Evolutionary conservation across 805 yeast species (phyloP), one percentile per base, ranked within the genome.

Genomic region (Kuraishia floccosa): DNA sequence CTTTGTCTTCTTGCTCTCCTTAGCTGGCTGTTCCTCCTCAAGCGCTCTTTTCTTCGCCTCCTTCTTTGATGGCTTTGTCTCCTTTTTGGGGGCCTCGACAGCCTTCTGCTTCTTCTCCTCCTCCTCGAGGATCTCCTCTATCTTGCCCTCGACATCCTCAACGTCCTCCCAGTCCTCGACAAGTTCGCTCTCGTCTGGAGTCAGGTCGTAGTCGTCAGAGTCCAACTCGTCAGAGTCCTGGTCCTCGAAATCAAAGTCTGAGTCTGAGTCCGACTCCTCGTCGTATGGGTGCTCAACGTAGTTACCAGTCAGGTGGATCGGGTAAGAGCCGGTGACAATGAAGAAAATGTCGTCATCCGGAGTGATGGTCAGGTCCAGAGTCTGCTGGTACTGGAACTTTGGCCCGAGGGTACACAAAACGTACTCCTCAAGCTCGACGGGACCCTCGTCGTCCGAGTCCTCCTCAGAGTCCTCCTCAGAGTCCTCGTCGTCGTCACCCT

Each of bases 241-340:
- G 39, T 44, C 53, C 32, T 63, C 71, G 34, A 54, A 64, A 31
- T 54, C 65, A 28, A 65, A 71, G 35, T 63, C 68, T 24, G 58
- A 62, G 31, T 64, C 74, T 31, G 67, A 70, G 38, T 53, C 58
- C 35, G 65, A 72, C 32, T 72, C 79, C 26, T 65, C 73, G 50
- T 87, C 95, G 49, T 76, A 84, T 56, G 97, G 96, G 60, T 87
- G 96, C 58, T 83, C 94, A 51, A 91, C 79, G 62, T 79, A 86
- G 77, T 91, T 89, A 66, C 99, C 99, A 44, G 83, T 68, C 47
- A 91, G 65, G 57, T 89, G 93, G 42, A 91, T 68, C 42, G 94
- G 81, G 66, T 86, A 89, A 17, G 96, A 85, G 52, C 98, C 98
- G 39, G 95, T 81, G 35, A 83, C 96, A 50, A 85, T 94, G 51